These are phyloP conservation scores for Sclerotinia trifoliorum DNA, from an alignment of 2,329 filamentous ascomycete genomes.

Conservation along the genomic window DNA sequence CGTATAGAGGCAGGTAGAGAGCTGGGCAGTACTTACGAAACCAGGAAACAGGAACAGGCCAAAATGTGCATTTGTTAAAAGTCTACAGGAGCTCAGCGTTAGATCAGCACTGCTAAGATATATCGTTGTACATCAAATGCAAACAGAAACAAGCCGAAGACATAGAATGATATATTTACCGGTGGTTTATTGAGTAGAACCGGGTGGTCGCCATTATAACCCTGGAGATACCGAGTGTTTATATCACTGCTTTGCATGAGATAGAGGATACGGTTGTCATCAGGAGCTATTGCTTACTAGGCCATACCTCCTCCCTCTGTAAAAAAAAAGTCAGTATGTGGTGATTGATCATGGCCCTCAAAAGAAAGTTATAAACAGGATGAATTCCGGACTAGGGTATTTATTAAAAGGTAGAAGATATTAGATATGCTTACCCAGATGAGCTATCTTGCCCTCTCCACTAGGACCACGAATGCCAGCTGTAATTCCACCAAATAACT, in stretches of 20 bases:
- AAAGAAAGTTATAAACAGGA: neutral
- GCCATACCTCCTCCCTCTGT: neutral
- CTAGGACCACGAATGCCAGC: neutral
- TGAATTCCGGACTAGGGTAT: neutral
- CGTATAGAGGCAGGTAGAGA: neutral
- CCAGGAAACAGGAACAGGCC: slow-evolving; percentile 2
- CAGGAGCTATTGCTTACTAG: neutral
- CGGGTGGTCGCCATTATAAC: neutral
- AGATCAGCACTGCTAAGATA: neutral
- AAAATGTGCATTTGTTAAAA: neutral
- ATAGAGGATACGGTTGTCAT: neutral
- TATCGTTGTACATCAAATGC: neutral
- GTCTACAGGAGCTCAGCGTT: neutral
- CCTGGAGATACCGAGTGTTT: neutral
- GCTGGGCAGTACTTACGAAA: neutral
- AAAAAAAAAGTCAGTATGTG: neutral
- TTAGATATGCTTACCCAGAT: neutral
- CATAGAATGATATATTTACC: neutral
- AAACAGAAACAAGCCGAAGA: neutral
- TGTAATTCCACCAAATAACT: neutral
- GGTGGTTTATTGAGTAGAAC: neutral
- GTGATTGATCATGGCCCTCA: neutral
- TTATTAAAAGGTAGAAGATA: neutral
- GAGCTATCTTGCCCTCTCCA: neutral
- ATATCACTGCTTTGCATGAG: neutral